Evolutionary conservation across 805 yeast genomes (phyloP), one percentile per base, ranked within the genome.

Genomic region (Yarrowia phangngaensis): DNA sequence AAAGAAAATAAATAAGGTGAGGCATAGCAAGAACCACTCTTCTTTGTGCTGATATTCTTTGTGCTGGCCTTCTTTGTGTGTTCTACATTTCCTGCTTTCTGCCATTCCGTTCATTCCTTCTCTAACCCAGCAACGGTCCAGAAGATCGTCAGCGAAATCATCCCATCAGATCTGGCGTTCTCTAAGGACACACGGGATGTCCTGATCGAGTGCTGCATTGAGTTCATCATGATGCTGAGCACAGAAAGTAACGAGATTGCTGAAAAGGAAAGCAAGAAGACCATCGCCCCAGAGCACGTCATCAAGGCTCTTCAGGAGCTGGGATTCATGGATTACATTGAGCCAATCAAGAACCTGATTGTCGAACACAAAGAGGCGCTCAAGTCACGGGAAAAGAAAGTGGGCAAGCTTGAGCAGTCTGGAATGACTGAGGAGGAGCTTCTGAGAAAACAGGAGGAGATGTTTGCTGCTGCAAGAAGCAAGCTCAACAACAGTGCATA

Each of bases 261-360:
- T 1, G 97, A 92, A 58, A 84, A 83, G 58, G 98, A 92, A 63
- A 80, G 94, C 48, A 92, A 92, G 65, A 92, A 92, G 66, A 92
- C 98, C 2, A 92, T 92, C 33, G 95, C 96, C 0, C 83, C 95
- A 2, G 98, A 92, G 63, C 98, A 92, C 63, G 97, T 92, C 28
- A 75, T 90, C 54, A 84, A 82, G 60, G 97, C 97, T 0, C 69
- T 92, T 34, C 80, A 78, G 53, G 95, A 84, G 59, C 71, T 92
- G 50, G 98, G 95, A 20, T 92, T 87, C 64, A 74, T 74, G 20
- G 88, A 85, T 52, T 92, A 90, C 64, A 72, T 92, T 45, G 89
- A 83, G 26, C 82, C 86, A 20, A 76, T 92, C 34, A 82, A 84
- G 59, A 80, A 82, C 54, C 85, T 85, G 16, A 71, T 90, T 54